These are phyloP conservation scores for Phyllostachys edulis DNA, from an alignment of 176 grass and related monocot species.

Conservation along the genomic window DNA sequence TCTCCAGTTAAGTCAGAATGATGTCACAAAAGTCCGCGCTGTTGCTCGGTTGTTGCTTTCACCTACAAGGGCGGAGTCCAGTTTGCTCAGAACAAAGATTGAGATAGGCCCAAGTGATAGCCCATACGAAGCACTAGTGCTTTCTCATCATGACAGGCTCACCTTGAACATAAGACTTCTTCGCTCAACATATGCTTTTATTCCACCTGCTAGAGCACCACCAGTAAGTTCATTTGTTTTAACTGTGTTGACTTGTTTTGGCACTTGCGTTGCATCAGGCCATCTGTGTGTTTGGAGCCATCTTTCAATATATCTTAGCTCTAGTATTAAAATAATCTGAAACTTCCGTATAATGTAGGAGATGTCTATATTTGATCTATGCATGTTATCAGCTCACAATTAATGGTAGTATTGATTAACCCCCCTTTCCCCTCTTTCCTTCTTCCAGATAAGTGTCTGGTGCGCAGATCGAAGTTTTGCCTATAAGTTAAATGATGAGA, in stretches of 20 bases:
- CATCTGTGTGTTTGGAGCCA: neutral
- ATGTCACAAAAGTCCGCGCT: constrained; percentile 60
- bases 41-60: constrained; percentile 77
- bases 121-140: constrained; percentile 63
- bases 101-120: constrained; percentile 52
- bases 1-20: constrained; percentile 52
- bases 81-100: constrained; percentile 63
- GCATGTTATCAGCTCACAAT: neutral
- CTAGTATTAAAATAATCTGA: neutral
- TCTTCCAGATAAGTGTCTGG: constrained; percentile 66
- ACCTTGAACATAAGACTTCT: constrained; percentile 75
- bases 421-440: neutral
- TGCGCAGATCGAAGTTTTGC: constrained; percentile 86
- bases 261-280: neutral
- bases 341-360: neutral
- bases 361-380: constrained; percentile 26
- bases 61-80: constrained; percentile 60
- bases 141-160: constrained; percentile 86
- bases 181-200: constrained; percentile 88
- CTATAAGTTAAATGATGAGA: constrained; percentile 80
- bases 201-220: constrained; percentile 85
- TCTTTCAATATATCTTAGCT: constrained; percentile 16
- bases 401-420: constrained; percentile 26
- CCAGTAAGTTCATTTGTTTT: constrained; percentile 75
- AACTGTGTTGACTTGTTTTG: neutral